These are phyloP conservation scores for Tephrocybe sp. DNA, from an alignment of 768 basidiomycete genomes.

Conservation along the genomic window DNA sequence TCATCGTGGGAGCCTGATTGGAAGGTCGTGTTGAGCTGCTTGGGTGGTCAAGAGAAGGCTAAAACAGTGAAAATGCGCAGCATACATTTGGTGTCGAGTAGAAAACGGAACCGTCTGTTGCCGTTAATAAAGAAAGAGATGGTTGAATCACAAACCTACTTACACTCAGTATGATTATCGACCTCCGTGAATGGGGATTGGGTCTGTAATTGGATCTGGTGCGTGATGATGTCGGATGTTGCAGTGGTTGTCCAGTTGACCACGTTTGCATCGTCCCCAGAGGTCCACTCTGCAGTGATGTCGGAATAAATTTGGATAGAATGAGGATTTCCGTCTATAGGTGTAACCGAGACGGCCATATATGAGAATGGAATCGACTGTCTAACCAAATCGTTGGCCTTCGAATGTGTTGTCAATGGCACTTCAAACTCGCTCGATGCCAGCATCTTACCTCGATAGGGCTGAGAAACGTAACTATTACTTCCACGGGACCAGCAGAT, in stretches of 20 bases:
- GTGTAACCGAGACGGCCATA: constrained; percentile 44
- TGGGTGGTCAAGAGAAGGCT: neutral
- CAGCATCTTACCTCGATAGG: constrained; percentile 52
- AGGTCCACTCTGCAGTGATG: constrained; percentile 46
- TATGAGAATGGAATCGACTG: constrained; percentile 64
- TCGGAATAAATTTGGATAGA: constrained; percentile 56
- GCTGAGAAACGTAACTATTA: constrained; percentile 61
- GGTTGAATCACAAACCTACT: neutral
- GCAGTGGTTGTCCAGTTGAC: constrained; percentile 52
- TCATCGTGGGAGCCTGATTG: constrained; percentile 53
- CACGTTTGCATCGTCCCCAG: constrained; percentile 11
- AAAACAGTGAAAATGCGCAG: neutral
- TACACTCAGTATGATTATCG: constrained; percentile 57
- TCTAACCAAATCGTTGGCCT: constrained; percentile 60
- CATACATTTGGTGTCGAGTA: constrained; percentile 54
- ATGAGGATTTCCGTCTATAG: constrained; percentile 47
- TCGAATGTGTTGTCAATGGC: neutral
- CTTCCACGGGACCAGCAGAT: constrained; percentile 59
- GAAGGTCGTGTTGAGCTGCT: constrained; percentile 46
- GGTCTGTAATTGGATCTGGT: constrained; percentile 11
- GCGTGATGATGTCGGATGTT: constrained; percentile 4
- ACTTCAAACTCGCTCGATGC: neutral
- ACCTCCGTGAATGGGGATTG: constrained; percentile 10
- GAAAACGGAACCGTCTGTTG: constrained; percentile 60
- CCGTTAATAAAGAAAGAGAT: constrained; percentile 7